A percentile compares a stretch with the other conserved stretches of the same genome.
Conservation (phyloP, 306 rosid species). For the Lagenaria siceraria region DNA sequence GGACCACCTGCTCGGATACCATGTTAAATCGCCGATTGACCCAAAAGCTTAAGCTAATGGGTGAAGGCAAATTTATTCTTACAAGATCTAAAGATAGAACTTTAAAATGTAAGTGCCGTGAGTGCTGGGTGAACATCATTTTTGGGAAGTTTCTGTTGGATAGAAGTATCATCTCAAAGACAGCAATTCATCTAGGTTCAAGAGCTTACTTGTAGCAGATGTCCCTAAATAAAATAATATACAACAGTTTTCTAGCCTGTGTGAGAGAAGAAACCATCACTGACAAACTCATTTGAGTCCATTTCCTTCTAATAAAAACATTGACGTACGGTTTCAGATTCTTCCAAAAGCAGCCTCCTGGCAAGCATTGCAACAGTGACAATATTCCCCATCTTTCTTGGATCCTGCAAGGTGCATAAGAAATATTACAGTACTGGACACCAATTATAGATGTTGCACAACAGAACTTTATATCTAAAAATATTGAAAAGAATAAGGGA, state of each 20-base stretch:
- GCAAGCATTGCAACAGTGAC: slow-evolving; percentile 84
- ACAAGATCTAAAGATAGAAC: too few species aligned
- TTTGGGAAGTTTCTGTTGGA: not conserved
- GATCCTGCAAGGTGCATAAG: slow-evolving; percentile 34
- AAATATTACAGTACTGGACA: not conserved
- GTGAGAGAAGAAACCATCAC: slow-evolving; percentile 1
- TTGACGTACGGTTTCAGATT: slow-evolving; percentile 55
- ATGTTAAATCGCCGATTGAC: too few species aligned
- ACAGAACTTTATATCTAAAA: not conserved
- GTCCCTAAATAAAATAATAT: not conserved
- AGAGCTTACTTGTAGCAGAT: not conserved
- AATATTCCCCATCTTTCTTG: slow-evolving; percentile 66
- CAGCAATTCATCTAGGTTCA: not conserved
- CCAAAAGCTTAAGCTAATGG: too few species aligned
- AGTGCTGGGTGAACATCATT: not conserved
- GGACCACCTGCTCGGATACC: too few species aligned
- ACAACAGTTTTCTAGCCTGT: not conserved
- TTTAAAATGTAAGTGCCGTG: not conserved
- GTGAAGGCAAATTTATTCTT: too few species aligned
- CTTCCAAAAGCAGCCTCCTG: slow-evolving; percentile 92
- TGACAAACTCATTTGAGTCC: not conserved
- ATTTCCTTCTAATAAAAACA: not conserved
- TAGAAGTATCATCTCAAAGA: not conserved
- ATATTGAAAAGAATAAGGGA: not conserved
- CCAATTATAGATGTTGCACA: not conserved